Evolutionary conservation across 2,329 filamentous ascomycete genomes (phyloP), one percentile per base, ranked within the genome.

Genomic region (Celoporthe dispersa): DNA sequence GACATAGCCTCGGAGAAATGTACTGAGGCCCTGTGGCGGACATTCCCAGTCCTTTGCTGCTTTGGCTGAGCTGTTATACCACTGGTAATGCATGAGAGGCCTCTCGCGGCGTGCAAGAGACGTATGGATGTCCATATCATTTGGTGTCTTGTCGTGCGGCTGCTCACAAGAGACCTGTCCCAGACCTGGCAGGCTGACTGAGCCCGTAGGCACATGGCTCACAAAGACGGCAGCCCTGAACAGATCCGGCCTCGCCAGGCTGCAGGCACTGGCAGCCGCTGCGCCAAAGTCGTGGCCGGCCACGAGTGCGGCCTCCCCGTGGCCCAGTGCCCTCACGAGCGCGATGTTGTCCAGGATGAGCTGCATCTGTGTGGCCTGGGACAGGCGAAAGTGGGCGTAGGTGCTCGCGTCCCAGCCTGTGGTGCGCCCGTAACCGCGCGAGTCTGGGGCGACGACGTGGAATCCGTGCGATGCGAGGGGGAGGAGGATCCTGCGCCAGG

Each of bases 61-160:
- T 1, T 76, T 70, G 0, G 81, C 64, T 2, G 83, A 84, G 2
- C 86, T 86, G 74, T 89, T 90, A 77, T 89, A 91, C 85, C 85
- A 90, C 77, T 91, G 90, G 81, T 92, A 92, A 76, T 92, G 90
- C 76, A 92, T 92, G 11, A 87, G 76, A 0, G 89, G 88, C n/a
- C 85, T 83, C 1, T 82, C 77, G 1, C 90, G 81, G 55, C 81
- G 80, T 0, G 85, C 85, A 1, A 92, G 83, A 3, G 85, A 85
- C 28, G 80, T 79, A 69, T 89, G 86, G n/a, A 91, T 84, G 69
- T 89, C n/a, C n/a, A n/a, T n/a, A n/a, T n/a, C n/a, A n/a, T n/a
- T n/a, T n/a, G n/a, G n/a, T n/a, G n/a, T n/a, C n/a, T n/a, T n/a
- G n/a, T n/a, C n/a, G n/a, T n/a, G n/a, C n/a, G n/a, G n/a, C n/a